Base-by-base conservation (phyloP, 495 filamentous ascomycete species). In the Beverwykella pulmonaria region DNA sequence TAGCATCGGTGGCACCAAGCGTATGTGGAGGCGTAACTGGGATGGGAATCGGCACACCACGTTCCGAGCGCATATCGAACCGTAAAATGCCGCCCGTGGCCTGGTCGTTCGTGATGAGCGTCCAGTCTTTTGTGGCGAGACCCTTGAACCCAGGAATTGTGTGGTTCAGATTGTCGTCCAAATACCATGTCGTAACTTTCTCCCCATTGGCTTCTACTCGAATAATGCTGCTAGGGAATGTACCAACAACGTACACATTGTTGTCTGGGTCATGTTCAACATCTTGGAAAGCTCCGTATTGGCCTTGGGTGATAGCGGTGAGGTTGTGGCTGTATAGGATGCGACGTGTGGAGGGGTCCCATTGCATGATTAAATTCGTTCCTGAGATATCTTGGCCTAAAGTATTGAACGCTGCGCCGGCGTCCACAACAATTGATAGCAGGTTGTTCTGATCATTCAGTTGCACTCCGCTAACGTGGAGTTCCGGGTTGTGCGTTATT, bases 371-470 rank as follows among this genome's bases (percentile, higher is more conserved):
- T 4, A 14, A 47, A 32, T 63, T 63, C 1, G 60, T 63, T 8
- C 60, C 60, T 1, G 32, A 46, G 52, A 63, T 63, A 20, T 63
- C 60, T 32, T 63, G 49, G 49, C 60, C 60, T 10, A 2, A 12
- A 1, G 60, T 55, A 27, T 27, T 36, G 25, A 63, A 63, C 1
- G 60, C 50, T 29, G 49, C 34, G 10, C 49, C 49, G 1, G 49
- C 30, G 22, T 63, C 52, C 15, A 48, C 60, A 10, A 63, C 52
- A 30, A 56, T 46, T 19, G 60, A 63, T 20, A 63, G n/a, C 12
- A 55, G 19, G 34, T 56, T 34, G 1, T 29, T 63, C 1, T 23
- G 49, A 7, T 5, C 47, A 27, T 63, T 56, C 26, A 20, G 3
- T 25, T 25, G 19, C 1, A 63, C 60, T 12, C 49, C 60, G 15